phyloP scores from a whole-genome alignment of 345 rosid species.

The Jatropha curcas region DNA sequence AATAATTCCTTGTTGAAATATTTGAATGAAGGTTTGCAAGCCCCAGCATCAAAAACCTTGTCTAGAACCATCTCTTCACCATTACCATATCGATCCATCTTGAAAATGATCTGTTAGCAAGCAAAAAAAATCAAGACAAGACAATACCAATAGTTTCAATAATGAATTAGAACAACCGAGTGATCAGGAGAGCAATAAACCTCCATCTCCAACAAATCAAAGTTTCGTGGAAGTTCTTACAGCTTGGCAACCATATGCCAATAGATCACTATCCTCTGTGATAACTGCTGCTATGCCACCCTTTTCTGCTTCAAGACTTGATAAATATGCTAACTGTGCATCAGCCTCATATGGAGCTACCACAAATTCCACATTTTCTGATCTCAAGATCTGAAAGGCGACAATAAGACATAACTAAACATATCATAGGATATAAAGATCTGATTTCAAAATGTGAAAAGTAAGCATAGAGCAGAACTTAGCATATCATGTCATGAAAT shows the following conservation, averaged over 20 bases:
- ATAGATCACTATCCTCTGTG: slow-evolving; percentile 88
- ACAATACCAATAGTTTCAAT: slow-evolving; percentile 19
- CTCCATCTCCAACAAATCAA: slow-evolving; percentile 35
- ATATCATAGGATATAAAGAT: too few relatives aligned
- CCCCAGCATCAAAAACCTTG: slow-evolving; percentile 53
- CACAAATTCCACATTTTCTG: slow-evolving; percentile 74
- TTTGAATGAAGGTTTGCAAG: slow-evolving; percentile 59
- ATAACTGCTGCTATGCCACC: slow-evolving; percentile 86
- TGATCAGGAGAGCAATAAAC: slow-evolving; percentile 30
- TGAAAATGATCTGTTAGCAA: slow-evolving; percentile 61
- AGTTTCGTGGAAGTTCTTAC: slow-evolving; percentile 62
- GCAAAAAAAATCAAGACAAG: slow-evolving; percentile 27
- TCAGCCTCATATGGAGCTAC: slow-evolving; percentile 98
- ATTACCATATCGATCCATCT: slow-evolving; percentile 87
- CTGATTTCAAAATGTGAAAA: not conserved
- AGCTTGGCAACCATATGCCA: slow-evolving; percentile 86
- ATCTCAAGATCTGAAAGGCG: slow-evolving; percentile 58
- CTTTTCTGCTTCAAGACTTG: slow-evolving; percentile 56
- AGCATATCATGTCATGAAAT: not conserved
- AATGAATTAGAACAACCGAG: slow-evolving; percentile 6
- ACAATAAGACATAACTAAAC: slow-evolving; percentile 22
- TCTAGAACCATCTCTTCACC: slow-evolving; percentile 70
- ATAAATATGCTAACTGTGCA: slow-evolving; percentile 84
- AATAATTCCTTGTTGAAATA: slow-evolving; percentile 59
- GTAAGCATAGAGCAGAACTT: not conserved